Base-by-base conservation (phyloP, 192 early-diverging fungal species). In the Linnemannia elongata region DNA sequence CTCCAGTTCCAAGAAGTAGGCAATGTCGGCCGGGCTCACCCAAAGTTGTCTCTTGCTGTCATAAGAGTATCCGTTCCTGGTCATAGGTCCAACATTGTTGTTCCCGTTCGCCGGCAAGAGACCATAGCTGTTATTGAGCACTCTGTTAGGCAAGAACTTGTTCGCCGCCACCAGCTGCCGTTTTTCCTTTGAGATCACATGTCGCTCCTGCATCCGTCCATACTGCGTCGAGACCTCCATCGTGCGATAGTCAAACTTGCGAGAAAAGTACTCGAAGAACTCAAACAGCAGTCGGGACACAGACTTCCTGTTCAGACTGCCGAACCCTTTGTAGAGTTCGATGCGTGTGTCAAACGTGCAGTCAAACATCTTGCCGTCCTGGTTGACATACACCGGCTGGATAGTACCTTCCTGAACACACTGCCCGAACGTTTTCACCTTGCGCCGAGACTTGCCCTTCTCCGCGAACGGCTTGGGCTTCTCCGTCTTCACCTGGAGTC, bases 221-320 rank as follows among this genome's bases (percentile, higher is more conserved):
- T 38, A n/a, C 41, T 35, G 27, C 0, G 79, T 5, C 0, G 60
- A 69, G 36, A 86, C 84, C 71, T 86, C 84, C 84, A 86, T 86
- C 12, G 75, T 77, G 33, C 79, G 49, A 63, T 86, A 86, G 60
- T 86, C 84, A 69, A 86, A 86, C 30, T 69, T 47, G 15, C 84
- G 45, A 4, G 79, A 27, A 74, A 54, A 86, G 47, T 55, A 86
- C 49, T 86, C 73, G 60, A 86, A 86, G 27, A 86, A 86, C 47
- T 86, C 84, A 39, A 81, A 80, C 27, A 86, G 47, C 30, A 86
- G 52, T 6, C 68, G 78, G 1, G 75, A 49, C 5, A 86, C 79
- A 3, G 74, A 63, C 39, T 86, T 86, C 44, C 54, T 80, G 84
- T 81, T 86, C 22, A 12, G 3, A n/a, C 22, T 24, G n/a, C 75